These are phyloP conservation scores for Zopfochytrium polystomum DNA, from an alignment of 371 early-diverging fungal species.

Conservation along the genomic window DNA sequence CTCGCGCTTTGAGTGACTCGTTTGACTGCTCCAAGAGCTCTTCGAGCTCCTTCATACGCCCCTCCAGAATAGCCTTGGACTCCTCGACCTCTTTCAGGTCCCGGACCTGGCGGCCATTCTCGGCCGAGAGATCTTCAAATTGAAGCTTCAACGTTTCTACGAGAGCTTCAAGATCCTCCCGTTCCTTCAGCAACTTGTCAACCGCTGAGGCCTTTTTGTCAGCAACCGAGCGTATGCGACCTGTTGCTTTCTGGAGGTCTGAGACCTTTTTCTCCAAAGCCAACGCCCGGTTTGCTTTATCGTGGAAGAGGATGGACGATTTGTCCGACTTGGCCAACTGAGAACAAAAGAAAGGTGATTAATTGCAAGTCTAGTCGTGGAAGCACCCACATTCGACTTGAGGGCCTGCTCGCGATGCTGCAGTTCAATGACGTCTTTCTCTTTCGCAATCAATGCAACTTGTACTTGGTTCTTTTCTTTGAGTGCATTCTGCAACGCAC, in stretches of 20 bases:
- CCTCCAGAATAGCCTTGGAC: neutral
- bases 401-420: constrained; percentile 12
- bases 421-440: constrained; percentile 30
- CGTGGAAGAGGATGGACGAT: constrained; percentile 19
- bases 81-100: neutral
- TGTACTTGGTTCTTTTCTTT: constrained; percentile 31
- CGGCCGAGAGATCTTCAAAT: constrained; percentile 6
- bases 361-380: neutral
- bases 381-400: constrained; percentile 23
- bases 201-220: constrained; percentile 13
- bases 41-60: neutral
- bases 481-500: constrained; percentile 14
- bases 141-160: constrained; percentile 10
- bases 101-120: neutral
- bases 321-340: constrained; percentile 36
- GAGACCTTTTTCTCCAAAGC: constrained; percentile 16
- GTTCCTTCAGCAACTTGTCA: constrained; percentile 21
- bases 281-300: constrained; percentile 10
- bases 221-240: constrained; percentile 11
- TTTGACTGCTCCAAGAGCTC: neutral
- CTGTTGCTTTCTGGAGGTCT: constrained; percentile 19
- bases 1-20: too few relatives aligned
- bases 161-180: constrained; percentile 11
- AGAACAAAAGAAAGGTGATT: neutral
- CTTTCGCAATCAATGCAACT: constrained; percentile 10